Evolutionary conservation across 441 rosid genomes (phyloP).

Genomic region (Viola pubescens): DNA sequence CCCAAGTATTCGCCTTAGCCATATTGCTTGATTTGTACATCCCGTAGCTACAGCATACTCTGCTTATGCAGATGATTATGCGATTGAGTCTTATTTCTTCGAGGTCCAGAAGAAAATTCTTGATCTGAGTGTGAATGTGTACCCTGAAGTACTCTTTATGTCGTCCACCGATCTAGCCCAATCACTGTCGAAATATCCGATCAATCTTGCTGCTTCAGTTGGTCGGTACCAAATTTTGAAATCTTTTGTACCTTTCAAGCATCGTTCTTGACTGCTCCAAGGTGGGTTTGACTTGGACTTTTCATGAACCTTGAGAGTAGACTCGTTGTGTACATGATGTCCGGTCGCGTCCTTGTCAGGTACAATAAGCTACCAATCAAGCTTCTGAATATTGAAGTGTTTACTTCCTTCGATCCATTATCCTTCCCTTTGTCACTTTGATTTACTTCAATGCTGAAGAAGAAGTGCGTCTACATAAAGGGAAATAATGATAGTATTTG

Average conservation of each 20-base stretch:
- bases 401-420: background rate
- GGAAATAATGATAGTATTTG: background rate
- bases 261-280: background rate
- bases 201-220: background rate
- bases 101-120: too few relatives aligned
- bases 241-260: background rate
- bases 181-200: background rate
- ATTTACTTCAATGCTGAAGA: background rate
- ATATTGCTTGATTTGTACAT: too few relatives aligned
- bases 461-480: background rate
- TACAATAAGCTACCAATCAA: constrained; percentile 2
- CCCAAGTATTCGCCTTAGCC: too few relatives aligned
- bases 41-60: too few relatives aligned
- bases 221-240: background rate
- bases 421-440: background rate
- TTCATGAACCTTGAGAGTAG: constrained; percentile 13
- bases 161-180: background rate
- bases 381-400: background rate
- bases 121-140: too few relatives aligned
- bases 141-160: too few relatives aligned
- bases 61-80: too few relatives aligned
- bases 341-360: background rate
- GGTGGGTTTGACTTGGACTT: background rate
- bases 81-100: too few relatives aligned
- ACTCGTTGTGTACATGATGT: constrained; percentile 6